Conservation (phyloP, 2,329 filamentous ascomycete genomes). For the Chaetoscypha palmicola region DNA sequence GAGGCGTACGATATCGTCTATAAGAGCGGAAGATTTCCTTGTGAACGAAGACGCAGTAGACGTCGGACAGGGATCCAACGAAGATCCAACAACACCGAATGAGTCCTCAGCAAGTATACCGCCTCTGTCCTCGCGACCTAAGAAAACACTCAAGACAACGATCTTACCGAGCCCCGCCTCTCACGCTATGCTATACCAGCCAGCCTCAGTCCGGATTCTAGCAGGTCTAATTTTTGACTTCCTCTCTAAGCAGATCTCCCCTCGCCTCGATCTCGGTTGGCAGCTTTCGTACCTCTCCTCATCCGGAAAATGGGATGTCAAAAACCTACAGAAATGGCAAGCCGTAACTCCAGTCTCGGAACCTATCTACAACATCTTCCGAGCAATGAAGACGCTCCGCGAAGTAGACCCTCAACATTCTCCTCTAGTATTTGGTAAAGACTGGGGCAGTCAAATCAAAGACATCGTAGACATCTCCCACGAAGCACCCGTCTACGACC, state of each 20-base stretch:
- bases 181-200: slow-evolving; percentile 78
- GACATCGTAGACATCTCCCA: slow-evolving; percentile 88
- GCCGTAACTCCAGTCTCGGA: slow-evolving; percentile 69
- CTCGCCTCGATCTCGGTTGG: slow-evolving; percentile 77
- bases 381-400: slow-evolving; percentile 86
- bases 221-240: slow-evolving; percentile 81
- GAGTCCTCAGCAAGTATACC: slow-evolving; percentile 39
- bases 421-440: slow-evolving; percentile 61
- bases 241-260: slow-evolving; percentile 65
- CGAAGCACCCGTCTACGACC: slow-evolving; percentile 84
- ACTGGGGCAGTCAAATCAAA: slow-evolving; percentile 60
- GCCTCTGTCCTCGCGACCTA: slow-evolving; percentile 41
- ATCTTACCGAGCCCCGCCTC: slow-evolving; percentile 71
- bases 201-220: slow-evolving; percentile 65
- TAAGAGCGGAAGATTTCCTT: slow-evolving; percentile 35
- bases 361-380: slow-evolving; percentile 72
- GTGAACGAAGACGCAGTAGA: slow-evolving; percentile 27
- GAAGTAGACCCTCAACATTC: slow-evolving; percentile 82
- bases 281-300: slow-evolving; percentile 83
- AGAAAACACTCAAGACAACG: slow-evolving; percentile 55
- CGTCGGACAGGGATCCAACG: slow-evolving; percentile 33
- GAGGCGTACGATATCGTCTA: slow-evolving; percentile 31
- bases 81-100: slow-evolving; percentile 42
- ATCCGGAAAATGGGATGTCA: slow-evolving; percentile 96
- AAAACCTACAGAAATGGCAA: slow-evolving; percentile 90